Evolutionary conservation across 495 filamentous ascomycete genomes (phyloP).

Genomic region (Neurospora intermedia): DNA sequence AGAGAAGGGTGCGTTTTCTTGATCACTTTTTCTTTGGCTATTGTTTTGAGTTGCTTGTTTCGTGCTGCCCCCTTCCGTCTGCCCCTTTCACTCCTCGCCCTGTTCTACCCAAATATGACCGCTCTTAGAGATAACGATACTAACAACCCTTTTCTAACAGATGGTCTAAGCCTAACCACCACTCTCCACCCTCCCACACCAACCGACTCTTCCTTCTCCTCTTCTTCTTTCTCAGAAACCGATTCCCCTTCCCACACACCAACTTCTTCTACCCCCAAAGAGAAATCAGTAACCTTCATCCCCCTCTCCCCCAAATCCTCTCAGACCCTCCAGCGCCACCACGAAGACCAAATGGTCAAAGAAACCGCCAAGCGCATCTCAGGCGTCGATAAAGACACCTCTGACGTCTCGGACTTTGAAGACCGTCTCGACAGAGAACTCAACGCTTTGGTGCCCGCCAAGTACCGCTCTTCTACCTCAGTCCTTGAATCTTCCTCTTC

Average conservation of each 20-base stretch:
- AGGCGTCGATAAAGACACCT: neutral
- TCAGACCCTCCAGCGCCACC: slow-evolving; percentile 28
- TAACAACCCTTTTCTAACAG: slow-evolving; percentile 9
- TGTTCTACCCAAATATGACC: too few relatives aligned
- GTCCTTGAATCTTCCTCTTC: slow-evolving; percentile 6
- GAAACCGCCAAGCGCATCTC: slow-evolving; percentile 8
- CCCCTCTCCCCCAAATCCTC: slow-evolving; percentile 33
- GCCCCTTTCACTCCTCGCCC: too few relatives aligned
- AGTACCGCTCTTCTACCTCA: slow-evolving; percentile 23
- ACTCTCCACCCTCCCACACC: neutral
- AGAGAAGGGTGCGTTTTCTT: neutral
- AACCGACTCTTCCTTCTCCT: neutral
- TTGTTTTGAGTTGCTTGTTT: too few relatives aligned
- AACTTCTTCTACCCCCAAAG: neutral
- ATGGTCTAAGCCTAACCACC: slow-evolving; percentile 34
- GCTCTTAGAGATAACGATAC: neutral
- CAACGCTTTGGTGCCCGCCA: slow-evolving; percentile 14
- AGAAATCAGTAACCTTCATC: slow-evolving; percentile 30
- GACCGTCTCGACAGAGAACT: neutral
- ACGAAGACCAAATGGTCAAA: slow-evolving; percentile 11
- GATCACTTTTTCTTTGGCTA: neutral
- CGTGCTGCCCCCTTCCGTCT: too few relatives aligned
- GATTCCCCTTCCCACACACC: neutral
- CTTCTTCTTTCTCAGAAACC: neutral
- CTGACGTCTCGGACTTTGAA: slow-evolving; percentile 1